Conservation (phyloP, 1,139 yeast genomes). For the Waltiozyma solani region DNA sequence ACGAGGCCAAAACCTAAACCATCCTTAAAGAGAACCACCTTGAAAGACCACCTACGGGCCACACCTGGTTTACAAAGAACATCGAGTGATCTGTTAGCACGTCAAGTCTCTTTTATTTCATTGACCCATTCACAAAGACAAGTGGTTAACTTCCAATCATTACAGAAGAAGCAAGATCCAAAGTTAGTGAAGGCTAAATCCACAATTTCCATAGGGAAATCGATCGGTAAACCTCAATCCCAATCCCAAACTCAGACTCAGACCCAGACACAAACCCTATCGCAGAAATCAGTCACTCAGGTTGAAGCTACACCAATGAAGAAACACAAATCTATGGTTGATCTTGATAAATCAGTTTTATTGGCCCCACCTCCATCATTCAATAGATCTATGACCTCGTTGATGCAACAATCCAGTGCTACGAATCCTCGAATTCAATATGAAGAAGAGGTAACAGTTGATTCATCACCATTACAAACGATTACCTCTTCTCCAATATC, state of each 20-base stretch:
- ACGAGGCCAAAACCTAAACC: neutral
- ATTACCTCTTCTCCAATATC: neutral
- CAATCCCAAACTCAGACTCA: neutral
- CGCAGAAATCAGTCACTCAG: constrained; percentile 20
- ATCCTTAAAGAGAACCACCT: neutral
- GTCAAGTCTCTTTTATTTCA: neutral
- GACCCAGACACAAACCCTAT: neutral
- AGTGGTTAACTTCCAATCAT: neutral
- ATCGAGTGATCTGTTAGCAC: constrained; percentile 1
- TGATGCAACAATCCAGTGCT: neutral
- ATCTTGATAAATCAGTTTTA: neutral
- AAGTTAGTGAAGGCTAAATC: constrained; percentile 4
- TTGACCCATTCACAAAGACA: neutral
- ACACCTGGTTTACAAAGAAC: constrained; percentile 1
- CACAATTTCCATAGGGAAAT: neutral
- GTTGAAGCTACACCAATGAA: constrained; percentile 25
- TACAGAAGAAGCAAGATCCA: neutral
- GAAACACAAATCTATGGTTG: constrained; percentile 7
- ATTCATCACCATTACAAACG: neutral
- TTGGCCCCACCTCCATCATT: constrained; percentile 1
- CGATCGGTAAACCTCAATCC: neutral
- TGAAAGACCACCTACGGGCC: neutral
- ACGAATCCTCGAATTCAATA: neutral
- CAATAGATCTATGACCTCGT: neutral
- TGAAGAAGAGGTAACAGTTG: neutral